Base-by-base conservation (phyloP, 2,329 filamentous ascomycete species). In the Fusarium sp. region DNA sequence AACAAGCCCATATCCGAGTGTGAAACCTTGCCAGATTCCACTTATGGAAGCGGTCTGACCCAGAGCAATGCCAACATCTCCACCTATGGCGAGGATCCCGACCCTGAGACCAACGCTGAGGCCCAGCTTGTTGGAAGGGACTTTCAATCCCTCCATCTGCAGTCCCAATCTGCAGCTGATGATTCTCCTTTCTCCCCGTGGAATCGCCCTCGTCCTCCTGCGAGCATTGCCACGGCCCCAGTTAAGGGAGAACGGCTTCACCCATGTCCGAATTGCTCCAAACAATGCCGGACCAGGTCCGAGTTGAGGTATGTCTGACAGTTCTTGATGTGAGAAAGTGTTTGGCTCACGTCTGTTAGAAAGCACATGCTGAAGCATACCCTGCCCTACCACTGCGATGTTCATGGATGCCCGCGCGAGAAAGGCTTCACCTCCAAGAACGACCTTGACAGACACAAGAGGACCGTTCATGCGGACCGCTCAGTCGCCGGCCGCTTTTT, bases 391-490 rank as follows among this genome's bases (percentile, higher is more conserved):
- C 87, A 83, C 66, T 98, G 95, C 78, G 77, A 86, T 5, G 81
- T 89, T 27, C 72, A 80, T 1, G 83, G 83, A 6, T 97, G 94
- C 80, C 73, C 78, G 10, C 86, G 91, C 20, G 83, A 80, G 6
- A 85, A 89, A 70, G 94, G 94, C 0, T 98, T 97, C 77, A 91
- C 92, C 20, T 97, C 94, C 0, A 81, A 84, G 20, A 97, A 97
- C 79, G 95, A 98, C 76, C 89, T 96, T 14, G 89, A 92, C n/a
- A 87, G 95, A 61, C 95, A 98, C 80, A 90, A 88, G 75, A 91
- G 90, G 78, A 93, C 91, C 68, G 91, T 93, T 7, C 95, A 98
- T 79, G 76, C 84, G 81, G 67, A 91, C 86, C 70, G 84, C 11
- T 62, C 69, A 9, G 71, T 70, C 5, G 66, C 73, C 22, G 76